Evolutionary conservation across 2,329 filamentous ascomycete genomes (phyloP).

Genomic region (Cladophialophora bantiana): DNA sequence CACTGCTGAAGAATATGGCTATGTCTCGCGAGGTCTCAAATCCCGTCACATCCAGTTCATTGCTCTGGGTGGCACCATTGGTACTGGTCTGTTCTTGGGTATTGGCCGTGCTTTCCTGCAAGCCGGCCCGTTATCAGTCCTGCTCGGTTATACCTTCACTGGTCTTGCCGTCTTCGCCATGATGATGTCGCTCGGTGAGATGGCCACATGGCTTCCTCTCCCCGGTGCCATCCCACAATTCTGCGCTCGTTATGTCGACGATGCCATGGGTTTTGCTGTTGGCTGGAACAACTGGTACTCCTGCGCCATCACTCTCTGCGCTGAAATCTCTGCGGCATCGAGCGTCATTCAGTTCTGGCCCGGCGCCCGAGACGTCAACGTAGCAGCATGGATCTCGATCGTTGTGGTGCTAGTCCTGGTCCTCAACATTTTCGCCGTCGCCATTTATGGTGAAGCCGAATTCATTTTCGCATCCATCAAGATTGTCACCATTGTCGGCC

Average conservation of each 20-base stretch:
- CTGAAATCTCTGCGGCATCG: conserved; percentile 70
- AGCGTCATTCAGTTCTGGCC: conserved; percentile 70
- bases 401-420: conserved; percentile 47
- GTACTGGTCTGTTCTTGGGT: conserved; percentile 48
- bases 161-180: conserved; percentile 39
- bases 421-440: conserved; percentile 73
- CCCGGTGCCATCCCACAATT: conserved; percentile 52
- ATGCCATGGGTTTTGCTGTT: conserved; percentile 54
- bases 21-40: conserved; percentile 47
- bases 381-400: conserved; percentile 41
- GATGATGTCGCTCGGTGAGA: conserved; percentile 53
- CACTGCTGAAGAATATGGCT: conserved; percentile 50
- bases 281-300: conserved; percentile 59
- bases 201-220: conserved; percentile 52
- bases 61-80: conserved; percentile 49
- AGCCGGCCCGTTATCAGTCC: conserved; percentile 47
- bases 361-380: conserved; percentile 47
- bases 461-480: conserved; percentile 61
- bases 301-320: conserved; percentile 49
- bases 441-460: conserved; percentile 48
- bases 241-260: conserved; percentile 50
- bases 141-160: conserved; percentile 49
- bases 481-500: conserved; percentile 57
- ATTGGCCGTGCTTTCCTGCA: conserved; percentile 48
- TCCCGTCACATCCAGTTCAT: conserved; percentile 50